A percentile compares a stretch with the other conserved stretches of the same genome.
Conservation (phyloP, 768 basidiomycete genomes). For the Pleurotus citrinopileatus region DNA sequence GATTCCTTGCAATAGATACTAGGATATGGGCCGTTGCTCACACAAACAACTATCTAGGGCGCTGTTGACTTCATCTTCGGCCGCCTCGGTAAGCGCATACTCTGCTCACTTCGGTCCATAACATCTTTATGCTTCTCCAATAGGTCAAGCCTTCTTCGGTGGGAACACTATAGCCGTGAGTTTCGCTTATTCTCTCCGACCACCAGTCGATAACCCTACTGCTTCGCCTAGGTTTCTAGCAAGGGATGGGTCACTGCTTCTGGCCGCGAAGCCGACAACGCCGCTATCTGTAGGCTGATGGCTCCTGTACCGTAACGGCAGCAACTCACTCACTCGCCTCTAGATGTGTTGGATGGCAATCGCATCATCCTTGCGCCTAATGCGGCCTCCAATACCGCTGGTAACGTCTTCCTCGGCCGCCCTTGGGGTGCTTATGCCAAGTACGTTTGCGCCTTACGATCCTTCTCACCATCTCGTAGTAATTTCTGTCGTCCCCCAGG, state of each 20-base stretch:
- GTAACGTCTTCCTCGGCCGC: constrained; percentile 40
- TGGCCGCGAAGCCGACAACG: constrained; percentile 42
- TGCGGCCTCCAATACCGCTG: constrained; percentile 32
- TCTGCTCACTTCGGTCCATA: not conserved
- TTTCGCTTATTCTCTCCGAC: no score
- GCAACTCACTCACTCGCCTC: not conserved
- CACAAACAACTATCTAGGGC: constrained; percentile 26
- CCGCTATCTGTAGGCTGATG: constrained; percentile 40
- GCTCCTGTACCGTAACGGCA: not conserved
- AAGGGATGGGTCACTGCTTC: constrained; percentile 47
- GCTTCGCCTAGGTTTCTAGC: constrained; percentile 23
- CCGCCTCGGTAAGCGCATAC: constrained; percentile 18
- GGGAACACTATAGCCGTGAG: constrained; percentile 41
- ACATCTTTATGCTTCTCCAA: not conserved
- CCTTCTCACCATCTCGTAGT: not conserved
- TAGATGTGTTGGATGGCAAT: constrained; percentile 45
- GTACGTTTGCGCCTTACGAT: constrained; percentile 20
- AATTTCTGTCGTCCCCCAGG: constrained; percentile 19
- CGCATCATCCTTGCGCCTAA: constrained; percentile 38
- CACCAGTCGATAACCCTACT: not conserved
- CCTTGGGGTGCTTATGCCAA: constrained; percentile 50
- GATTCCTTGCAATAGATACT: no score
- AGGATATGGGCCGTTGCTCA: not conserved
- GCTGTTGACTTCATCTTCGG: constrained; percentile 53
- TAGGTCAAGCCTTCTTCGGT: constrained; percentile 43